Percentiles rank a stretch among this genome's conserved stretches.
Evolutionary conservation across 345 rosid genomes (phyloP).

Genomic region (Erucastrum elatum): DNA sequence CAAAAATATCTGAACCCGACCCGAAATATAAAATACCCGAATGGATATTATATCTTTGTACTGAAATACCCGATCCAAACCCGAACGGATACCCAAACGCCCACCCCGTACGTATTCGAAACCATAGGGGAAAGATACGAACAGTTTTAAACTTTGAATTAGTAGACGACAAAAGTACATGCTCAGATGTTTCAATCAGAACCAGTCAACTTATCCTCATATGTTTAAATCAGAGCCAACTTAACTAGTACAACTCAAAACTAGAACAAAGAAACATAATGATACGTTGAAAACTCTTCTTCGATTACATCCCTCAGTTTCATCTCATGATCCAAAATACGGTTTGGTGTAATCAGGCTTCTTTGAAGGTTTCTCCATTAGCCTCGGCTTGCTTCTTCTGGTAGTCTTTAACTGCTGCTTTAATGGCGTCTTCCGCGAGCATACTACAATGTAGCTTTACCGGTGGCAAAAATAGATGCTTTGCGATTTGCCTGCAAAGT

Average conservation of each 20-base stretch:
- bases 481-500: neutral
- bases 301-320: neutral
- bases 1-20: too few species aligned
- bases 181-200: neutral
- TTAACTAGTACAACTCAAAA: neutral
- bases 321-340: neutral
- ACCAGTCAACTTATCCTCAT: neutral
- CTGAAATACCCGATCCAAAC: too few species aligned
- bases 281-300: neutral
- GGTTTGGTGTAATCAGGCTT: neutral
- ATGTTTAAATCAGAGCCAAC: neutral
- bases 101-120: neutral
- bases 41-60: too few species aligned
- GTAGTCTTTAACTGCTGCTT: constrained; percentile 63
- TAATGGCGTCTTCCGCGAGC: constrained; percentile 96
- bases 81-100: too few species aligned
- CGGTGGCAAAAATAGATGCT: constrained; percentile 87
- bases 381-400: neutral
- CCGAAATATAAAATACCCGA: too few species aligned
- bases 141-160: neutral
- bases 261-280: neutral
- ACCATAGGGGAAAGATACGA: neutral
- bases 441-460: constrained; percentile 93
- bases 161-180: neutral
- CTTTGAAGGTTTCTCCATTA: neutral